These are phyloP conservation scores for Geranium incanum DNA, from an alignment of 441 rosid species.

Conservation along the genomic window DNA sequence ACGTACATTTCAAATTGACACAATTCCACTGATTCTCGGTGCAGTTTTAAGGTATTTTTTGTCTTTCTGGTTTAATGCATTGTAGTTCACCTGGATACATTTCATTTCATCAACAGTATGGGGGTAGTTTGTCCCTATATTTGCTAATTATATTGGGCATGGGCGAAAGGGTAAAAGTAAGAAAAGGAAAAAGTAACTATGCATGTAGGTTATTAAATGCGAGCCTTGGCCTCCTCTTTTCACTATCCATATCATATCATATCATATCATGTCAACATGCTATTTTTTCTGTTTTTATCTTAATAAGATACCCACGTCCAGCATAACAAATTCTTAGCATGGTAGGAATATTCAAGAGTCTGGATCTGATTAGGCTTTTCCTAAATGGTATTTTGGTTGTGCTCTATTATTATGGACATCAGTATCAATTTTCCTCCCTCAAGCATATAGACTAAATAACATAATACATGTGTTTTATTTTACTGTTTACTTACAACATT, in stretches of 20 bases:
- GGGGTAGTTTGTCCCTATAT: background rate
- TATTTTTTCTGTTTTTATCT: background rate
- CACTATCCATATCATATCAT: background rate
- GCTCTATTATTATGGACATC: background rate
- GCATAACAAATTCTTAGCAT: slow-evolving; percentile 1
- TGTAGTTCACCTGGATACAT: background rate
- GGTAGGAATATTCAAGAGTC: background rate
- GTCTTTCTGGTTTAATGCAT: background rate
- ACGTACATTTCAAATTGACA: slow-evolving; percentile 54
- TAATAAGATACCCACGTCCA: background rate
- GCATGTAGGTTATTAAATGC: background rate
- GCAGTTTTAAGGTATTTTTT: slow-evolving; percentile 51
- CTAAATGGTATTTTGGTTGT: background rate
- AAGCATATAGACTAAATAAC: background rate
- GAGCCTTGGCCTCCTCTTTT: background rate
- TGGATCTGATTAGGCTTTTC: background rate
- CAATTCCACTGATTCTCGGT: slow-evolving; percentile 53
- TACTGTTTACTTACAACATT: background rate
- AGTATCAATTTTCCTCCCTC: background rate
- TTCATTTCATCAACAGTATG: background rate
- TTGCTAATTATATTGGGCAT: background rate
- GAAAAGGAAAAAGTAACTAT: background rate
- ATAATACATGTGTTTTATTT: background rate
- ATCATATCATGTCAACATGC: background rate
- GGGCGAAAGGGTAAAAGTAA: background rate